Evolutionary conservation across 164 flowering plant species (phyloP).

Genomic region (Protea cynaroides): DNA sequence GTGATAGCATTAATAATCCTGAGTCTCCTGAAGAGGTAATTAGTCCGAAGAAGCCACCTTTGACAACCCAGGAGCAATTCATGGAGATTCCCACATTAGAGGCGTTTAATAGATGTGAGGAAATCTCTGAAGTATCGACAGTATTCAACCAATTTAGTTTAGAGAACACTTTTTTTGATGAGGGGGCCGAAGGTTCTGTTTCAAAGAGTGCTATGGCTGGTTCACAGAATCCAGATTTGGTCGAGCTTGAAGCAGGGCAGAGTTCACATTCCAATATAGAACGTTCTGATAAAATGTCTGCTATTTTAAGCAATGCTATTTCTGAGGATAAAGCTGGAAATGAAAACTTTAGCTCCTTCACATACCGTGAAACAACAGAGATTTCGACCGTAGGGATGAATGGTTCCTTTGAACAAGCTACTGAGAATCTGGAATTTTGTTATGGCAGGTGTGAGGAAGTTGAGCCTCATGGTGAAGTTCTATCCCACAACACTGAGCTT

Average conservation of each 20-base stretch:
- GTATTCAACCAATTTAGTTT: constrained; percentile 5
- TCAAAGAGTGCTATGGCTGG: constrained; percentile 10
- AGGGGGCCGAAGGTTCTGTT: constrained; percentile 1
- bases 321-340: constrained; percentile 18
- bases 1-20: constrained; percentile 5
- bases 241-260: constrained; percentile 13
- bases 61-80: constrained; percentile 13
- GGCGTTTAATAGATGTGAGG: constrained; percentile 9
- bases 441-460: background rate
- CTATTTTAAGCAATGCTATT: constrained; percentile 7
- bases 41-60: background rate
- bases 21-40: constrained; percentile 10
- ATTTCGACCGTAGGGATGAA: constrained; percentile 13
- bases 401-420: constrained; percentile 16
- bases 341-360: constrained; percentile 12
- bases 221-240: constrained; percentile 6
- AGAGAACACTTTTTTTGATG: constrained; percentile 15
- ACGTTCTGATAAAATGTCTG: constrained; percentile 13
- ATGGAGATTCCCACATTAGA: constrained; percentile 13
- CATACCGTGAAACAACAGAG: constrained; percentile 25
- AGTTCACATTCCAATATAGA: constrained; percentile 9
- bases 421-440: constrained; percentile 7
- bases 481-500: constrained; percentile 14
- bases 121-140: constrained; percentile 11
- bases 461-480: constrained; percentile 1